Conservation (phyloP, 2,329 filamentous ascomycete species). For the Stachybotrys chlorohalonatus region DNA sequence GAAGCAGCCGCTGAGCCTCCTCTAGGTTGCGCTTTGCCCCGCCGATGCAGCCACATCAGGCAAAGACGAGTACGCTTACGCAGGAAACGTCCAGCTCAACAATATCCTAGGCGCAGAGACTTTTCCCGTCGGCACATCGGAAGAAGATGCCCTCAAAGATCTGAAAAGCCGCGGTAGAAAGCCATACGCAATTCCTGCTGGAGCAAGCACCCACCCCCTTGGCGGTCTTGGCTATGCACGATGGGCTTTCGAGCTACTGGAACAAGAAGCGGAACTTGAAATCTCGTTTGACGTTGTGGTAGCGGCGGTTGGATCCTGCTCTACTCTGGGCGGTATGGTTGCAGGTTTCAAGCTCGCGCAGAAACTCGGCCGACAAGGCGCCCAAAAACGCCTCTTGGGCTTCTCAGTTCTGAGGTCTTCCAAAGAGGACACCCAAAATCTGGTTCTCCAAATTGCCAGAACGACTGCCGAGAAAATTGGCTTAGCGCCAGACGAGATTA, state of each 20-base stretch:
- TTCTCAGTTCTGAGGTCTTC: neutral
- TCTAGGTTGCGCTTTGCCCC: slow-evolving; percentile 4
- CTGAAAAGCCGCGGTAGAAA: slow-evolving; percentile 18
- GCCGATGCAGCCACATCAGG: slow-evolving; percentile 1
- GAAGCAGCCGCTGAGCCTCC: neutral
- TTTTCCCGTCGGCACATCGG: slow-evolving; percentile 2
- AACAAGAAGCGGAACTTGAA: slow-evolving; percentile 45
- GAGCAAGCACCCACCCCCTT: slow-evolving; percentile 53
- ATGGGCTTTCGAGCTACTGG: slow-evolving; percentile 53
- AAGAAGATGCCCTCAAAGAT: neutral
- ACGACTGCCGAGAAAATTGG: slow-evolving; percentile 2
- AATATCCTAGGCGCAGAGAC: slow-evolving; percentile 8
- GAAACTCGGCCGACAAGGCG: slow-evolving; percentile 13
- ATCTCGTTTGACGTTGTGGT: slow-evolving; percentile 52
- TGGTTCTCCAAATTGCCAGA: slow-evolving; percentile 2
- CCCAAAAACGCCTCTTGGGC: neutral
- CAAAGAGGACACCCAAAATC: neutral
- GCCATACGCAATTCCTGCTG: slow-evolving; percentile 56
- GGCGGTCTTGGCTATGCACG: slow-evolving; percentile 57
- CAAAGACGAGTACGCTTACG: slow-evolving; percentile 1
- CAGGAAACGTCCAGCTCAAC: slow-evolving; percentile 11
- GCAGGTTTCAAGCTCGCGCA: slow-evolving; percentile 55
- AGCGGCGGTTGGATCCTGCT: slow-evolving; percentile 56
- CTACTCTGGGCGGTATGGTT: slow-evolving; percentile 56
- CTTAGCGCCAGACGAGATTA: slow-evolving; percentile 1